Evolutionary conservation across 2,329 filamentous ascomycete genomes (phyloP), one percentile per base, ranked within the genome.

Genomic region (Ophiocordyceps sinensis): DNA sequence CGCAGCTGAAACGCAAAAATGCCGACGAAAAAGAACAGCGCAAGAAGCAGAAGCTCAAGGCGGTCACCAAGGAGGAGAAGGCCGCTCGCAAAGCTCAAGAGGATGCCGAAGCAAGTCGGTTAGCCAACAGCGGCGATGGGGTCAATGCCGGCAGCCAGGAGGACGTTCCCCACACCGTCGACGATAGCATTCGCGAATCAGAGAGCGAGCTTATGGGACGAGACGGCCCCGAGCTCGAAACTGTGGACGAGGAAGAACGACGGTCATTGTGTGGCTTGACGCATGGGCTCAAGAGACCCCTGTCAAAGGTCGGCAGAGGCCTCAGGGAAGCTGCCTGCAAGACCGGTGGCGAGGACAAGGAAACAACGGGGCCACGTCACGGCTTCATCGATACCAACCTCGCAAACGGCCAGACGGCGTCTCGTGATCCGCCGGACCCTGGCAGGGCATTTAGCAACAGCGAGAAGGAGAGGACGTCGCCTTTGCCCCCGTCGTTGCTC

Each of bases 1-100:
- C 77, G 13, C 79, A 95, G 49, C 63, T 82, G n/a, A 82, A 89
- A 55, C 68, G 77, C 52, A 57, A 70, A 42, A 68, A 70, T 40
- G 74, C 75, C 39, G 74, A 76, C 7, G 80, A 79, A 35, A 87
- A 83, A 55, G 72, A 72, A 48, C 63, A 66, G 1, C 75, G 78
- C n/a, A 74, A 68, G 43, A 61, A 68, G 37, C 54, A 61, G 28
- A 70, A 67, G 43, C 59, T 63, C 26, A 70, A 70, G 42, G 61
- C 64, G 0, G 57, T 69, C 15, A 69, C 66, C 34, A 78, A 74
- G 49, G 54, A 66, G 14, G 71, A 77, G 47, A 67, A 55, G 32
- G 58, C 61, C 2, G 58, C 66, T 17, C 70, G 66, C 39, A 57
- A 65, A 37, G 69, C 65, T 43, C 59, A 54, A 26, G 63, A 70